Evolutionary conservation across 2,329 filamentous ascomycete species (phyloP).

Genomic region (Penicillium sp.): DNA sequence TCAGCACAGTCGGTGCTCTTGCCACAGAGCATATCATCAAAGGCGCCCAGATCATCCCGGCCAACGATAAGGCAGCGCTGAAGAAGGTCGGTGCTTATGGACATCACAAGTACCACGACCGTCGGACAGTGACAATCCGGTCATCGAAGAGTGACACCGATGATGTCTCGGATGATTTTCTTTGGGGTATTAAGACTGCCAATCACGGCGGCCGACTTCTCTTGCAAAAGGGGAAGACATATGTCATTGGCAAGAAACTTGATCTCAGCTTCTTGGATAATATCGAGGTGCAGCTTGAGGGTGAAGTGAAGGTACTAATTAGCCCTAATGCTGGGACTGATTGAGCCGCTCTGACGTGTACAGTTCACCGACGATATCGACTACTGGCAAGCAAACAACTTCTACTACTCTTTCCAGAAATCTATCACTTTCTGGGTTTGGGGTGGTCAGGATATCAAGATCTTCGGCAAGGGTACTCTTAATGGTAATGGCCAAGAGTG

Average conservation of each 20-base stretch:
- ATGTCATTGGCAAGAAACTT: conserved; percentile 58
- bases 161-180: conserved; percentile 57
- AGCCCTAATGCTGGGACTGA: background rate
- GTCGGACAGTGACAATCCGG: conserved; percentile 52
- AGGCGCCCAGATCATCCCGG: conserved; percentile 28
- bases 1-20: conserved; percentile 19
- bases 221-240: conserved; percentile 54
- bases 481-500: conserved; percentile 56
- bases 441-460: conserved; percentile 61
- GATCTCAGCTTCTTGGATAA: conserved; percentile 59
- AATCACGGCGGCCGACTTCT: conserved; percentile 60
- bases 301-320: conserved; percentile 49
- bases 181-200: conserved; percentile 53
- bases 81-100: conserved; percentile 25
- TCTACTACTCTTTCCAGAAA: conserved; percentile 52
- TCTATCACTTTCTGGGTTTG: conserved; percentile 64
- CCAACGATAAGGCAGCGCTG: conserved; percentile 18
- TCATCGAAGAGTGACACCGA: conserved; percentile 54
- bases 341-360: conserved; percentile 6
- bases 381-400: conserved; percentile 52
- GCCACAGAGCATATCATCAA: conserved; percentile 21
- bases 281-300: conserved; percentile 58
- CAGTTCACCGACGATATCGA: conserved; percentile 49
- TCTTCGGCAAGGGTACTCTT: conserved; percentile 56
- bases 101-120: conserved; percentile 29